Evolutionary conservation across 1,284 basidiomycete species (phyloP), one percentile per base, ranked within the genome.

Genomic region (Rhizoctonia solani): DNA sequence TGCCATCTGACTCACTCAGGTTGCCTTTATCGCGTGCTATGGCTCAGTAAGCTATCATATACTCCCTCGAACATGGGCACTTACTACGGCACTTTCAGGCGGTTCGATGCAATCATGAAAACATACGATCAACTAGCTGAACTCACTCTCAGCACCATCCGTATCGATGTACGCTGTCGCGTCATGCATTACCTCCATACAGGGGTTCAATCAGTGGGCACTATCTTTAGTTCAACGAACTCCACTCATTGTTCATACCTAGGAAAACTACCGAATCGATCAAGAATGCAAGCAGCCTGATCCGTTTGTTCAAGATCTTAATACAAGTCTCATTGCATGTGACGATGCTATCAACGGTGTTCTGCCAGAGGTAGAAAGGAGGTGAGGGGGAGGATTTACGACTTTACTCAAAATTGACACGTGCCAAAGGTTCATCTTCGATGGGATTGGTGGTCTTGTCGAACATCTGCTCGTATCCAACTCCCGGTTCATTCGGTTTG

Each of bases 41-140:
- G 93, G 82, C 87, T 4, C 76, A 93, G 93, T 94, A 72, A 72
- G 92, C 82, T 14, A 27, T 65, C 11, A 23, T 52, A 67, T 34
- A 61, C 66, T 13, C 23, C 27, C 29, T 5, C 8, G 14, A 6
- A 1, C 21, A 13, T 65, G 32, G 25, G 54, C n/a, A 54, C 49
- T 42, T 54, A 50, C 58, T 65, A 66, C 71, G 49, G 63, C 69
- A 58, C 66, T 67, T 68, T 23, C 71, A 95, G 94, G 69, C 92
- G 93, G 30, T 96, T 94, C 79, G 89, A 95, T 74, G 89, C 94
- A 0, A 81, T 98, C 47, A 81, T 96, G 39, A 87, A 89, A 76
- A 96, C 95, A 1, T 99, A 94, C 73, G 86, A 89, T 66, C 92
- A 95, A 72, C 83, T 99, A 4, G 88, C 92, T 1, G 88, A 92